Evolutionary conservation across 257 asterid genomes (phyloP).

Genomic region (Linaria vulgaris): DNA sequence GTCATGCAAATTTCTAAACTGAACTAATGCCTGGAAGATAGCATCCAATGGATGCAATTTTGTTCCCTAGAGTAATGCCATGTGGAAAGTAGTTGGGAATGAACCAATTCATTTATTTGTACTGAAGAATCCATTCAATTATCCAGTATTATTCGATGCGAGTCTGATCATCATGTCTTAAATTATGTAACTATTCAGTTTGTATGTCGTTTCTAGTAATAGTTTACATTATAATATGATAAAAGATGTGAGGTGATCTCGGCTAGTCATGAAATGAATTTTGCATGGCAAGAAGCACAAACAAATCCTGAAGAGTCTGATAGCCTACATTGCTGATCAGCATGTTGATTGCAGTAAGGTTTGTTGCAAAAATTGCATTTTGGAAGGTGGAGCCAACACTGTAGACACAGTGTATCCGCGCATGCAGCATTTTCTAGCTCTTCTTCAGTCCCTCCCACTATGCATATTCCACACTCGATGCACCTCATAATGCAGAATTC

Average conservation of each 20-base stretch:
- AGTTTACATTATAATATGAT: too few species aligned
- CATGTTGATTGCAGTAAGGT: slow-evolving; percentile 67
- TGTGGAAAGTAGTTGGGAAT: slow-evolving; percentile 33
- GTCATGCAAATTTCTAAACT: slow-evolving; percentile 21
- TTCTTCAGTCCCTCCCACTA: slow-evolving; percentile 37
- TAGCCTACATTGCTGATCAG: slow-evolving; percentile 29
- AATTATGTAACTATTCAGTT: too few species aligned
- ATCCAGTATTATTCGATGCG: slow-evolving; percentile 31
- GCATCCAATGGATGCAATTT: slow-evolving; percentile 50
- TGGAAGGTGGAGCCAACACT: slow-evolving; percentile 74
- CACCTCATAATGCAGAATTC: slow-evolving; percentile 38
- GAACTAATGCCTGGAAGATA: slow-evolving; percentile 6
- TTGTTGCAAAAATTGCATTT: slow-evolving; percentile 75
- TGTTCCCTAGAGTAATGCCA: slow-evolving; percentile 44
- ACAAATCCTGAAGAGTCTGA: slow-evolving; percentile 39
- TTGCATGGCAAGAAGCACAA: slow-evolving; percentile 45
- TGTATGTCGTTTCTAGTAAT: too few species aligned
- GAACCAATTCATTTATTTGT: slow-evolving; percentile 49
- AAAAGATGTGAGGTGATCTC: too few species aligned
- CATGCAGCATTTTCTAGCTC: slow-evolving; percentile 58
- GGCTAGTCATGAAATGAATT: slow-evolving; percentile 15
- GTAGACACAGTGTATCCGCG: slow-evolving; percentile 50
- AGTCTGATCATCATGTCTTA: slow-evolving; percentile 27
- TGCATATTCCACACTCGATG: slow-evolving; percentile 71
- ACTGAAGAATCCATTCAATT: slow-evolving; percentile 26